Evolutionary conservation across 495 filamentous ascomycete genomes (phyloP).

Genomic region (Neurospora terricola): DNA sequence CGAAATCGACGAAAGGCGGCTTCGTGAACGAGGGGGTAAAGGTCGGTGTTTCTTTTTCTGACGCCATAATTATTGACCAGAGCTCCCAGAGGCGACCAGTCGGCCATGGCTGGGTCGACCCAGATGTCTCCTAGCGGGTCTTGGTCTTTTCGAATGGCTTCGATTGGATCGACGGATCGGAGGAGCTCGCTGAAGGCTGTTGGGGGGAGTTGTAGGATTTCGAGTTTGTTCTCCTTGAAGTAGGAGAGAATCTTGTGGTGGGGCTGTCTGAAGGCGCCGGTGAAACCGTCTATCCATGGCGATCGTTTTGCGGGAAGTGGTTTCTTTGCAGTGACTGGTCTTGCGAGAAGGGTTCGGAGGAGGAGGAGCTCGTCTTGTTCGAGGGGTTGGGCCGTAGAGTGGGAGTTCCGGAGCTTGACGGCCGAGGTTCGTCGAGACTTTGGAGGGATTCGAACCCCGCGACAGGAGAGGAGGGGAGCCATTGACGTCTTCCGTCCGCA

Average conservation of each 20-base stretch:
- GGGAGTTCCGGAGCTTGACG: too few species aligned
- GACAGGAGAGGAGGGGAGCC: too few species aligned
- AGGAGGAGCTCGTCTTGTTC: not conserved
- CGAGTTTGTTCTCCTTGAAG: not conserved
- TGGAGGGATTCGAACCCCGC: too few species aligned
- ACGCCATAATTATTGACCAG: conserved; percentile 24
- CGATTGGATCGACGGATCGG: conserved; percentile 24
- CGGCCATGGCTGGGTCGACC: conserved; percentile 18
- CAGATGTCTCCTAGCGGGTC: conserved; percentile 14
- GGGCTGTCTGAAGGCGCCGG: not conserved
- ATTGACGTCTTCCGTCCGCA: too few species aligned
- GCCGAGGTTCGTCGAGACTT: too few species aligned
- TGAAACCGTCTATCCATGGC: not conserved
- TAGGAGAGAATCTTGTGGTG: not conserved
- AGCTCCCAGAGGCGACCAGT: conserved; percentile 12
- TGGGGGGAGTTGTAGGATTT: conserved; percentile 12
- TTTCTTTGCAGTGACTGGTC: not conserved
- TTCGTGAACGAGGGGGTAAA: conserved; percentile 13
- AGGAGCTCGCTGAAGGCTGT: conserved; percentile 30
- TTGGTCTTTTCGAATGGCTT: conserved; percentile 9
- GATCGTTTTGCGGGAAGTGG: not conserved
- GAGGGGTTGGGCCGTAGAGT: not conserved
- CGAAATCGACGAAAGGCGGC: conserved; percentile 13
- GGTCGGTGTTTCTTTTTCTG: conserved; percentile 14
- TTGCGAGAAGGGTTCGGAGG: not conserved